Conservation (phyloP, 768 basidiomycete genomes). For the Tricholoma matsutake region DNA sequence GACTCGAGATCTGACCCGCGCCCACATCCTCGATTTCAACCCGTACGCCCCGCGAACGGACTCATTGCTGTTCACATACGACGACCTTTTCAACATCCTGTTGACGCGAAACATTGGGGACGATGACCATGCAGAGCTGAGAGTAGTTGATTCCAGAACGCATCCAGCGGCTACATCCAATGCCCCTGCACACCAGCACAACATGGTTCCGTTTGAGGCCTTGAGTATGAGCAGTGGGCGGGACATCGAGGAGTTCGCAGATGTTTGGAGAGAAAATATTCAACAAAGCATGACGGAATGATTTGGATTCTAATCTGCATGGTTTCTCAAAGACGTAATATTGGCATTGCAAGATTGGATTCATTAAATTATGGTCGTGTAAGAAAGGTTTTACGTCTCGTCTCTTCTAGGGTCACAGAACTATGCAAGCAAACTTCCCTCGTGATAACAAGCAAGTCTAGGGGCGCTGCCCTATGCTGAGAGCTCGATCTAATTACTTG, state of each 20-base stretch:
- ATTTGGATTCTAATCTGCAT: neutral
- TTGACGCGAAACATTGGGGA: slow-evolving; percentile 5
- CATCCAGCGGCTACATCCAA: slow-evolving; percentile 69
- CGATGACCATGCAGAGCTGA: slow-evolving; percentile 39
- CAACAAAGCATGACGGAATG: slow-evolving; percentile 25
- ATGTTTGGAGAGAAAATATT: slow-evolving; percentile 58
- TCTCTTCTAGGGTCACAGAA: neutral
- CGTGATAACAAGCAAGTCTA: neutral
- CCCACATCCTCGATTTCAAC: slow-evolving; percentile 89
- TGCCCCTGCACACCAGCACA: slow-evolving; percentile 76
- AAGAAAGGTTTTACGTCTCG: neutral
- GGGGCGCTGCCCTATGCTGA: neutral
- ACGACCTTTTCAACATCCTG: slow-evolving; percentile 55
- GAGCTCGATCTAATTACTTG: slow-evolving; percentile 29
- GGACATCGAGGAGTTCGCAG: slow-evolving; percentile 70
- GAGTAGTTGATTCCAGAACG: slow-evolving; percentile 68
- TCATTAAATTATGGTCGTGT: neutral
- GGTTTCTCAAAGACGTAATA: neutral
- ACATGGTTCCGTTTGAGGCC: slow-evolving; percentile 90
- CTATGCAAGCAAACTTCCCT: neutral
- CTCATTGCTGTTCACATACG: slow-evolving; percentile 79
- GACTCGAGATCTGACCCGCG: slow-evolving; percentile 72
- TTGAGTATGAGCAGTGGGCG: slow-evolving; percentile 74
- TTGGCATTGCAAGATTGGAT: neutral
- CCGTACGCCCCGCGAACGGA: slow-evolving; percentile 88